A percentile compares a stretch with the other conserved stretches of the same genome.
Evolutionary conservation across 352 stramenopile species (phyloP).

Genomic region (Elongisporangium undulatum): DNA sequence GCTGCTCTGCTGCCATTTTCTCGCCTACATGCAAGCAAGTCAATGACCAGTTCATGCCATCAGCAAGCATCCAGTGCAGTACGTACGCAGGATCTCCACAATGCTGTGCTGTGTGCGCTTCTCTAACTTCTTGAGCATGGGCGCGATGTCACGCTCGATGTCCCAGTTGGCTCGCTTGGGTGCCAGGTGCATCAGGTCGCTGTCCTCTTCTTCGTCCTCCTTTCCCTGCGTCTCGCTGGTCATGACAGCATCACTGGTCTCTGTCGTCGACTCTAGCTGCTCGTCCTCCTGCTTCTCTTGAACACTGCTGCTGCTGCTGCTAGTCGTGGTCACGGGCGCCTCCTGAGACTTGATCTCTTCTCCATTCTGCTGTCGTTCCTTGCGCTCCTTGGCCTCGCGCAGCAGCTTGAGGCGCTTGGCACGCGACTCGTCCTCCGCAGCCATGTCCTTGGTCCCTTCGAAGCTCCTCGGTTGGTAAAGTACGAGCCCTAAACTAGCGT

Average conservation of each 20-base stretch:
- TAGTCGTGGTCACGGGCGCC: neutral
- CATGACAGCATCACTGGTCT: constrained; percentile 11
- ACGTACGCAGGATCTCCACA: constrained; percentile 81
- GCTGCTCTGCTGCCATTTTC: constrained; percentile 72
- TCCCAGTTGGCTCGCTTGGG: constrained; percentile 87
- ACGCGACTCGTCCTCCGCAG: constrained; percentile 55
- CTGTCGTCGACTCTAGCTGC: neutral
- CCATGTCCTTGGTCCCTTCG: no score
- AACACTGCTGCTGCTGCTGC: neutral
- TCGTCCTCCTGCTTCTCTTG: constrained; percentile 16
- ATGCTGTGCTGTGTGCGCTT: constrained; percentile 82
- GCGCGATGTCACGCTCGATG: constrained; percentile 82
- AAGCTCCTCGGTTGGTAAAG: no score
- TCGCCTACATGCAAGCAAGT: constrained; percentile 39
- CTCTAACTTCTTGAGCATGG: constrained; percentile 86
- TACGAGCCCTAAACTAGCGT: no score
- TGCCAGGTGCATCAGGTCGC: constrained; percentile 68
- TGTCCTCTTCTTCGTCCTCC: constrained; percentile 31
- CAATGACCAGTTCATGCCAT: neutral
- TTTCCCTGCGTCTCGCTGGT: constrained; percentile 9
- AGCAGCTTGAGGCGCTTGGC: constrained; percentile 84
- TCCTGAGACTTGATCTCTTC: constrained; percentile 16
- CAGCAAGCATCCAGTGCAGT: neutral
- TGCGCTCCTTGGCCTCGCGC: constrained; percentile 76
- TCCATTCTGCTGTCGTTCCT: constrained; percentile 40